Evolutionary conservation across 441 rosid genomes (phyloP), one percentile per base, ranked within the genome.

Genomic region (Erysimum pusillum): DNA sequence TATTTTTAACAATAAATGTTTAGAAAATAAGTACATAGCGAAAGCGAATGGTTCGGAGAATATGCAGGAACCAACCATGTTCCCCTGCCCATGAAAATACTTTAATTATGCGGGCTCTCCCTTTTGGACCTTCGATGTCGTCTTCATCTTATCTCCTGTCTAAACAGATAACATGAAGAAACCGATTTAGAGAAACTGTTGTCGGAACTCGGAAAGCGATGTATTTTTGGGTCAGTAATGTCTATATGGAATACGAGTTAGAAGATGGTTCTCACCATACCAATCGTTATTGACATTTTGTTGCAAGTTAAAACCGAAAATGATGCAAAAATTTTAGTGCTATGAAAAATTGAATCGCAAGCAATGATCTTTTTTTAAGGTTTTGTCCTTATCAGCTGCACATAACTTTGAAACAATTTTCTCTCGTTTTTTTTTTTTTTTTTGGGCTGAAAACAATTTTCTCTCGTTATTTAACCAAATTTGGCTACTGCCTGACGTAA

Each of bases 11-110:
- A 66, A 48, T 34, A 49, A 42, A 45, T 31, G 54, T 25, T 5
- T 63, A 5, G 53, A n/a, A 25, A 25, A 63, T 25, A 44, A n/a
- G 54, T 5, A 44, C 7, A 17, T 38, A 53, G 31, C n/a, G 8
- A 58, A 13, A 6, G 2, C 1, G 6, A 46, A 67, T 22, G 51
- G 49, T 53, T 36, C 3, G 6, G 28, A 9, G 31, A 34, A n/a
- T 4, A 54, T 25, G 53, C 13, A 54, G 63, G 35, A 46, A 58
- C 58, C 45, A 59, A 35, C 22, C 66, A 71, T 46, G 67, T 71
- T 45, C 46, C 22, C 34, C 2, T 58, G 74, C 14, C 44, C 65
- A 32, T 42, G 42, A n/a, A 63, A 62, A 39, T 18, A 13, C 46
- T 46, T 64, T 45, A 64, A 9, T 64, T n/a, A 18, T 44, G 66